Evolutionary conservation across 805 yeast species (phyloP).

Genomic region (Candida sithepensis): DNA sequence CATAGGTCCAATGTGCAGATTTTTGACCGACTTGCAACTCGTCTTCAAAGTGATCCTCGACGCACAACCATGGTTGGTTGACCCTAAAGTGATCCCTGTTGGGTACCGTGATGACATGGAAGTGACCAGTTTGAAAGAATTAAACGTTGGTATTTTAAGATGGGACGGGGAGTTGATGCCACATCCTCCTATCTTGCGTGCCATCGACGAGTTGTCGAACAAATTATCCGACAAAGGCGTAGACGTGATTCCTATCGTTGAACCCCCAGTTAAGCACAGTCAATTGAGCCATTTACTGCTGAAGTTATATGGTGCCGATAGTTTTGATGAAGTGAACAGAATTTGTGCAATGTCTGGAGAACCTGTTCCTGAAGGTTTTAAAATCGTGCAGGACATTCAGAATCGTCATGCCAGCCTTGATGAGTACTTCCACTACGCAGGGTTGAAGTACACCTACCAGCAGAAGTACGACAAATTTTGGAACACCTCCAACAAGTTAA

Average conservation of each 20-base stretch:
- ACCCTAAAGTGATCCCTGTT: slow-evolving; percentile 48
- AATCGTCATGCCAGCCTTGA: slow-evolving; percentile 11
- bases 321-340: slow-evolving; percentile 23
- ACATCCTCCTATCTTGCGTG: slow-evolving; percentile 53
- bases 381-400: slow-evolving; percentile 18
- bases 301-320: slow-evolving; percentile 22
- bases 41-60: slow-evolving; percentile 37
- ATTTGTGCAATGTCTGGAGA: slow-evolving; percentile 28
- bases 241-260: slow-evolving; percentile 37
- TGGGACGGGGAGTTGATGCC: slow-evolving; percentile 47
- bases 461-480: slow-evolving; percentile 37
- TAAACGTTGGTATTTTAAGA: slow-evolving; percentile 43
- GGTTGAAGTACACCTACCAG: slow-evolving; percentile 33
- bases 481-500: slow-evolving; percentile 30
- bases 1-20: slow-evolving; percentile 33
- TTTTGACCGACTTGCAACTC: slow-evolving; percentile 32
- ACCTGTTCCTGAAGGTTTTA: slow-evolving; percentile 22
- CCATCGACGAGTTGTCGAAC: slow-evolving; percentile 30
- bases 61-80: slow-evolving; percentile 43
- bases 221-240: slow-evolving; percentile 35
- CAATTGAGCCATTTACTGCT: slow-evolving; percentile 25
- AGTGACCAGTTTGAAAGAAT: slow-evolving; percentile 17
- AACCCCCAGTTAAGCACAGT: slow-evolving; percentile 28
- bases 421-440: slow-evolving; percentile 40
- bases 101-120: slow-evolving; percentile 39